Base-by-base conservation (phyloP, 768 basidiomycete genomes). In the Panus rudis region DNA sequence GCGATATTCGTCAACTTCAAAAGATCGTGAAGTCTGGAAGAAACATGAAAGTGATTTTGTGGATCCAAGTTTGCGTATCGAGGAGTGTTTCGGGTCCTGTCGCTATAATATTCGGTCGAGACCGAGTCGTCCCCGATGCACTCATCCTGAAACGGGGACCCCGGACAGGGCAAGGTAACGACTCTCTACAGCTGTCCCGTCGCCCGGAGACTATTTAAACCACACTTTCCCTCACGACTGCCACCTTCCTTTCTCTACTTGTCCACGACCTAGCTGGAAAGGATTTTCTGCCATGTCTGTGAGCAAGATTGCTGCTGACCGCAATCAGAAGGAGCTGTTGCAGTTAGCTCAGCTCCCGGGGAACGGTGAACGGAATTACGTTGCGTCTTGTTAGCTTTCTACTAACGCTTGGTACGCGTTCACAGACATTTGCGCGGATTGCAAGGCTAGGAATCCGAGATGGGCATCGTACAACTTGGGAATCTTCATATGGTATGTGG, bases 401-500 rank as follows among this genome's bases (percentile, higher is more conserved):
- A 6, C 24, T 41, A 27, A 17, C 21, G 21, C 34, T 20, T 28
- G n/a, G 30, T n/a, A 21, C 24, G 7, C 19, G 33, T 30, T 37
- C 40, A 16, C 56, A 96, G 92, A 92, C 60, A 61, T 75, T 11
- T 97, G 93, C 60, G 92, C 93, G 5, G 93, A 97, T 63, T 97
- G 93, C 62, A 89, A 85, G 64, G 65, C 83, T n/a, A 72, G 81
- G 44, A 75, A 78, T 54, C 92, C 92, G 5, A 69, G 90, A 63
- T 97, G 93, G 93, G 85, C 90, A 4, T 85, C 84, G 2, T 69
- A 88, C 54, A 96, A 84, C 56, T 68, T 96, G 3, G 92, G 93
- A 14, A 86, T 92, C 47, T 92, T 92, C 56, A 72, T 92, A 19
- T 93, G 89, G 86, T 86, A 57, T 39, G 68, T 59, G 4, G 14